Base-by-base conservation (phyloP, 2,329 filamentous ascomycete genomes). In the Chaetomiaceae sp. region DNA sequence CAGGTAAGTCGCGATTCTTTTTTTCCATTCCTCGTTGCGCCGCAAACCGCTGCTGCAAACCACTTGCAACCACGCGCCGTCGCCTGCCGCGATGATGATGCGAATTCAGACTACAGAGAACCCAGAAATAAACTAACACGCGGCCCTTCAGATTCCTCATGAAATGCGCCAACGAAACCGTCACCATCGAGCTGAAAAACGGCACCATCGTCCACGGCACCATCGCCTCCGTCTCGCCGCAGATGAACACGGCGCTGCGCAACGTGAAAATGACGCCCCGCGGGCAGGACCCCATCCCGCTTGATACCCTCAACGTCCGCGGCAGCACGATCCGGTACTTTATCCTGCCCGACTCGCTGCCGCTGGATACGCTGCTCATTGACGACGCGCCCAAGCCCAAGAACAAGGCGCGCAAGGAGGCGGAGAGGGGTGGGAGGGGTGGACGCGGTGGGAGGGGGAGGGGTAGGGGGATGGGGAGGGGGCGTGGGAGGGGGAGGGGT, bases 121-220 rank as follows among this genome's bases (percentile, higher is more conserved):
- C 56, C 58, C 58, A 53, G 65, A 62, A 68, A 71, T 62, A 72
- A 8, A 8, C 55, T 23, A 38, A 33, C 25, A n/a, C n/a, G n/a
- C n/a, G n/a, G n/a, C n/a, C 17, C 23, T 3, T 20, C 39, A 97
- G 94, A 72, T 99, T 99, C 73, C 80, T 99, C 65, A 97, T 97
- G 92, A 99, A 99, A 80, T 97, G 92, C 74, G 85, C 89, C 73
- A 97, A 96, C 74, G 94, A 99, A 78, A 96, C 94, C 66, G 94
- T 97, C 66, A 97, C 92, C 40, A 89, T 99, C 72, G 94, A 99
- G 75, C 80, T 99, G 64, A 99, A 99, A 75, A 97, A 97, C 82
- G 94, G 91, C 94, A 78, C 94, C 64, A 95, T 97, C 67, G 83
- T 97, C 64, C 89, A 96, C 72, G 94, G 94, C 75, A 97, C 94